Evolutionary conservation across 495 filamentous ascomycete genomes (phyloP), one percentile per base, ranked within the genome.

Genomic region (Xylaria flabelliformis): DNA sequence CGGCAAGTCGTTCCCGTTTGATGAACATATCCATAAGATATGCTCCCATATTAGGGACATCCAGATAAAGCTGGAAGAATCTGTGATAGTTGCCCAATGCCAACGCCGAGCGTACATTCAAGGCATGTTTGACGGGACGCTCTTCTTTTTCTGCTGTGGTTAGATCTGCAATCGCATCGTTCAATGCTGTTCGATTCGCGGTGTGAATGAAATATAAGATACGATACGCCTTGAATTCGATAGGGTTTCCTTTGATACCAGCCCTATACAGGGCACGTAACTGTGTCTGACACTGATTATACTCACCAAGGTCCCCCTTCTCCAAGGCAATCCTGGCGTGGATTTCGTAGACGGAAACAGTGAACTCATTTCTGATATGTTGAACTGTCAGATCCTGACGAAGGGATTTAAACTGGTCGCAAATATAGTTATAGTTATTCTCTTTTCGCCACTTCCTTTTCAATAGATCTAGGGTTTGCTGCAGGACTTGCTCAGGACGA

Each of bases 231-330:
- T 95, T 94, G 84, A 99, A 99, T 82, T 99, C 96, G 79, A 91
- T 91, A 69, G 94, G 89, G 84, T 97, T 93, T 72, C 97, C 97
- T 78, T 92, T 93, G 73, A 97, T 85, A 73, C 92, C 91, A 82
- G 92, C 89, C 80, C 87, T 87, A 81, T 99, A 98, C 75, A 99
- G 86, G 69, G 91, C 93, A 78, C 93, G 92, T 78, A 99, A 88
- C 85, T 98, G 96, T 72, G 96, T 97, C 86, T 98, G 97, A 82
- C 96, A 99, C 89, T 99, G 96, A 87, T 99, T 99, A 94, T 98
- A 99, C 96, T 99, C 96, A 99, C 96, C 95, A 85, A 98, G 88
- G 87, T 99, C 96, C 80, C 92, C 94, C 88, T 97, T 98, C 86
- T 99, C 96, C 80, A 99, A 85, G 72, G 96, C 96, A 84, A 99